phyloP scores from a whole-genome alignment of 164 flowering plant genomes.

The Tinospora cordifolia region DNA sequence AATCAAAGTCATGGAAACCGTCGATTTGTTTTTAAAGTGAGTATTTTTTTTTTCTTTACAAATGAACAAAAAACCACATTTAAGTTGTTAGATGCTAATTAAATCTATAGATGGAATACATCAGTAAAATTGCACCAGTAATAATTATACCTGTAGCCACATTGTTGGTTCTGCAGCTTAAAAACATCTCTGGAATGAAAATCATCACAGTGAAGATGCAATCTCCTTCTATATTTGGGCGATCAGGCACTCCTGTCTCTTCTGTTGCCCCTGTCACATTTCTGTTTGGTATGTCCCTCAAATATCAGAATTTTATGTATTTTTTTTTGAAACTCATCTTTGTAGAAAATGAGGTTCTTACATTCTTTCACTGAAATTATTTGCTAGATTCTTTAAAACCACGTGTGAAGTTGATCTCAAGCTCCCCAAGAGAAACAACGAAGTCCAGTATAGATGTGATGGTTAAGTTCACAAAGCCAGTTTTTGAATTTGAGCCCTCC shows the following conservation, averaged over 20 bases:
- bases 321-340: background rate
- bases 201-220: conserved; percentile 38
- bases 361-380: background rate
- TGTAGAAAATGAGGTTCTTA: background rate
- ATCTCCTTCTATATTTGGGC: conserved; percentile 27
- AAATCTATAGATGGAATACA: background rate
- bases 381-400: conserved; percentile 40
- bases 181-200: conserved; percentile 29
- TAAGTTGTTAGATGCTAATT: background rate
- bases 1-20: conserved; percentile 30
- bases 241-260: conserved; percentile 40
- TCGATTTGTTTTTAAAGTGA: conserved; percentile 41
- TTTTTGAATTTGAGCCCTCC: conserved; percentile 47
- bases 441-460: conserved; percentile 33
- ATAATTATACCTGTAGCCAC: background rate
- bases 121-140: background rate
- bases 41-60: background rate
- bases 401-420: conserved; percentile 32
- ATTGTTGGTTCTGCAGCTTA: conserved; percentile 30
- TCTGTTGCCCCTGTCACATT: conserved; percentile 33
- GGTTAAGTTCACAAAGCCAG: conserved; percentile 52
- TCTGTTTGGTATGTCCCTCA: conserved; percentile 37
- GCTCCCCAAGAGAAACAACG: conserved; percentile 29
- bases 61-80: background rate
- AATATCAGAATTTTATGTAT: background rate